Base-by-base conservation (phyloP, 1,284 basidiomycete species). In the Meira nashicola region DNA sequence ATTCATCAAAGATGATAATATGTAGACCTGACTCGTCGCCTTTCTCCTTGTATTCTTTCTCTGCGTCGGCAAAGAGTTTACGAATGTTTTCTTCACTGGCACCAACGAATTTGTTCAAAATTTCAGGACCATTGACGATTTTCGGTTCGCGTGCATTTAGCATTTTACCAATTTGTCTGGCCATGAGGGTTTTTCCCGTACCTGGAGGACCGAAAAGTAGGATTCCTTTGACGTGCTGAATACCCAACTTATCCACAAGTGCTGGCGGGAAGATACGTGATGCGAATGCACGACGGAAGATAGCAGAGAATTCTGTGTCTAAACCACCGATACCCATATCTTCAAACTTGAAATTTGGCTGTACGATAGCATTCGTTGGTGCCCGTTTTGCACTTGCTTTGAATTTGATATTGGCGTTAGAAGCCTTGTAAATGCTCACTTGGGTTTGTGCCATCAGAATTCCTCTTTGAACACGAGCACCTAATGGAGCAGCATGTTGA, bases 321-420 rank as follows among this genome's bases (percentile, higher is more conserved):
- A 99, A 83, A 77, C 95, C 95, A 77, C 95, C 95, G 73, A 99
- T 97, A 25, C 95, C 95, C 94, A 99, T 98, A 79, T 99, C 95
- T 78, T 96, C 90, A 69, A 99, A 99, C 80, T 95, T 97, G 86
- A 99, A 99, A 81, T 97, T 97, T 2, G 95, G 92, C 1, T 92
- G 88, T 9, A 99, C 83, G 71, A 99, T 96, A 0, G 94, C 92
- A 77, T 97, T 98, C 12, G 92, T 86, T 3, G 92, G 87, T 0
- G 90, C 86, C 87, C 90, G 89, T 78, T 90, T 96, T 11, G 89
- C 86, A 65, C 89, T 92, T 23, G 90, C 88, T 81, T 94, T 96
- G 76, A 99, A 83, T 81, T 91, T 93, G 78, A 98, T 89, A 17
- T 83, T 79, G 68, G 87, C 90, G 51, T 86, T 83, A 0, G 87